Conservation (phyloP, 2,329 filamentous ascomycete species). For the Myotisia sp. region DNA sequence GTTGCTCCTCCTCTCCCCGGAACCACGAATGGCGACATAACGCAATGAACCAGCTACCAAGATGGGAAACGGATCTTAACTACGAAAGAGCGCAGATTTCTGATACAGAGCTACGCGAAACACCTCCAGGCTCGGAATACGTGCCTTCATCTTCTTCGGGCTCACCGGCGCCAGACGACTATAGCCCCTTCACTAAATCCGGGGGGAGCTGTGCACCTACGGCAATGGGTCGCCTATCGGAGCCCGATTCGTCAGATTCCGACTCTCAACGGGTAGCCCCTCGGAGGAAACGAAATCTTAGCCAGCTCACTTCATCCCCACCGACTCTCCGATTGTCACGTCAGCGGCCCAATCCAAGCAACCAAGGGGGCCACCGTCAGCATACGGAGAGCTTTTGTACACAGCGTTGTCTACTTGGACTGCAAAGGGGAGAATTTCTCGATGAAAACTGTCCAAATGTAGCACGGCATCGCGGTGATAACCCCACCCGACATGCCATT, state of each 20-base stretch:
- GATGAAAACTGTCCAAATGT: constrained; percentile 28
- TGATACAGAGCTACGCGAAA: constrained; percentile 12
- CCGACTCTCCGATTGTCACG: not conserved
- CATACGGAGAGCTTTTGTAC: constrained; percentile 7
- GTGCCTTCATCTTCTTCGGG: constrained; percentile 14
- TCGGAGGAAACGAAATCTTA: constrained; percentile 15
- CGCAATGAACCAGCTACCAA: constrained; percentile 8
- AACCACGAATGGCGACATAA: constrained; percentile 15
- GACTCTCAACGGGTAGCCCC: constrained; percentile 11
- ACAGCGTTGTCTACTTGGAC: constrained; percentile 8
- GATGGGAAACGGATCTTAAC: constrained; percentile 14
- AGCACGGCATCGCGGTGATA: constrained; percentile 16
- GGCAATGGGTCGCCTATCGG: not conserved
- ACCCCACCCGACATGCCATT: constrained; percentile 3
- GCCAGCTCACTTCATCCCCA: constrained; percentile 14
- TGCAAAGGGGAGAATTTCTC: constrained; percentile 9
- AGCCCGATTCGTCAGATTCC: constrained; percentile 10
- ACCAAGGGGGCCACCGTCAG: constrained; percentile 1
- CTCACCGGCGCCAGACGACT: constrained; percentile 7
- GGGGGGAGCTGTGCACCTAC: constrained; percentile 12
- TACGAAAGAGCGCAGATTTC: constrained; percentile 13
- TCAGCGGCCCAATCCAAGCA: not conserved
- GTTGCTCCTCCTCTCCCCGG: constrained; percentile 11
- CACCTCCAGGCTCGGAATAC: constrained; percentile 13
- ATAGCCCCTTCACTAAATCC: constrained; percentile 14